Evolutionary conservation across 768 basidiomycete species (phyloP).

Genomic region (Pleurotus platypus): DNA sequence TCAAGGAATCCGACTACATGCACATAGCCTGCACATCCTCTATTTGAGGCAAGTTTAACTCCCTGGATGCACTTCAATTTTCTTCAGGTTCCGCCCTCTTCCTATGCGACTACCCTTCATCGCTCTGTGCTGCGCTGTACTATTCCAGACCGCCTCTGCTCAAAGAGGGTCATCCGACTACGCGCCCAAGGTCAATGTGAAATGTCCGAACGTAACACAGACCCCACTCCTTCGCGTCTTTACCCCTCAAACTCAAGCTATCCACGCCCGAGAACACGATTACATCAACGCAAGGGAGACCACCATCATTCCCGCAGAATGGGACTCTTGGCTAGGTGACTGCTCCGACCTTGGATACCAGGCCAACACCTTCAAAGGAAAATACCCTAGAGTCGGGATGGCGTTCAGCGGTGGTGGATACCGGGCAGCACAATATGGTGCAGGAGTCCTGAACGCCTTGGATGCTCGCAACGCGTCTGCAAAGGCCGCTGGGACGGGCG

Average conservation of each 20-base stretch:
- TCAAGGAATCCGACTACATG: too few species aligned
- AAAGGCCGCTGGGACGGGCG: conserved; percentile 58
- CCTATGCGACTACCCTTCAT: too few species aligned
- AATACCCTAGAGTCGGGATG: conserved; percentile 52
- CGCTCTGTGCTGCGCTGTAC: too few species aligned
- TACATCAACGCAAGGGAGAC: conserved; percentile 44
- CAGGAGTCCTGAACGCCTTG: conserved; percentile 51
- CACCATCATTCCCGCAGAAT: conserved; percentile 46
- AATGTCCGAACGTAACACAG: conserved; percentile 50
- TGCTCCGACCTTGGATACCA: conserved; percentile 50
- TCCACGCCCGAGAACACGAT: conserved; percentile 40
- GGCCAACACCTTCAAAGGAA: conserved; percentile 32
- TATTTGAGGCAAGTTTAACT: too few species aligned
- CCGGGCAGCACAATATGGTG: conserved; percentile 64
- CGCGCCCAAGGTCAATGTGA: conserved; percentile 43
- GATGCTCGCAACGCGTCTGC: conserved; percentile 61
- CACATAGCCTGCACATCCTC: too few species aligned
- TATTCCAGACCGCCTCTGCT: too few species aligned
- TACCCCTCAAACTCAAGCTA: conserved; percentile 46
- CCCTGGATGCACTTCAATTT: too few species aligned
- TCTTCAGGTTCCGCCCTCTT: too few species aligned
- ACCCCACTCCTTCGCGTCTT: conserved; percentile 49
- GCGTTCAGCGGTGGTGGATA: conserved; percentile 72
- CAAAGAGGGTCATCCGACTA: conserved; percentile 30
- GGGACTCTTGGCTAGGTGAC: conserved; percentile 59